Percentiles rank a stretch among this genome's conserved stretches.
phyloP scores from a whole-genome alignment of 257 asterid genomes.

The Thymus quinquecostatus region DNA sequence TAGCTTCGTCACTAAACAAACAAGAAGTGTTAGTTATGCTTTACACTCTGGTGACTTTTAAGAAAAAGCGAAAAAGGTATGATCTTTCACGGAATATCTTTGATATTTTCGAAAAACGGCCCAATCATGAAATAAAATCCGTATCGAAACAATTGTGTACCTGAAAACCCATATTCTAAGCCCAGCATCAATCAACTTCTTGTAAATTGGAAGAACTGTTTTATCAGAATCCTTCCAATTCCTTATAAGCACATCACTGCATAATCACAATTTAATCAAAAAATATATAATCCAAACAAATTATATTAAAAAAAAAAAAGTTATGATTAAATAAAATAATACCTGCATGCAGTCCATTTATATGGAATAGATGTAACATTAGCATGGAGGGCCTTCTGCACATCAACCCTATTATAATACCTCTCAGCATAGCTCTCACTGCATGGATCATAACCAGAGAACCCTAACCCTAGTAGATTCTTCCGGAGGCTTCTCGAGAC shows the following conservation, averaged over 20 bases:
- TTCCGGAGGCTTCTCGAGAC: slow-evolving; percentile 50
- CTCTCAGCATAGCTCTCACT: slow-evolving; percentile 74
- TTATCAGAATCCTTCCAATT: slow-evolving; percentile 77
- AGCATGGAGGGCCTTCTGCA: slow-evolving; percentile 84
- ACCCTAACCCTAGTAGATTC: slow-evolving; percentile 50
- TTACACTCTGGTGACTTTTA: too few relatives aligned
- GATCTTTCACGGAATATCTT: too few relatives aligned
- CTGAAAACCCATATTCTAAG: slow-evolving; percentile 89
- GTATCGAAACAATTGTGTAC: slow-evolving; percentile 41
- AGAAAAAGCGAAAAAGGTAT: too few relatives aligned
- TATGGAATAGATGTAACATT: slow-evolving; percentile 69
- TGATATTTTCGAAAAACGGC: too few relatives aligned
- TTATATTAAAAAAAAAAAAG: too few relatives aligned
- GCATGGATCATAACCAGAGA: slow-evolving; percentile 83
- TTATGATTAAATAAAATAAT: not conserved
- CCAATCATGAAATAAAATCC: too few relatives aligned
- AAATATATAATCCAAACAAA: too few relatives aligned
- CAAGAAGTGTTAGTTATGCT: too few relatives aligned
- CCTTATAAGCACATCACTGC: slow-evolving; percentile 66
- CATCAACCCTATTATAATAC: slow-evolving; percentile 71
- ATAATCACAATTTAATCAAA: not conserved
- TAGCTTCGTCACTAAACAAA: not conserved
- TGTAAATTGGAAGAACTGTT: slow-evolving; percentile 72
- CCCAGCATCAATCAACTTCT: slow-evolving; percentile 69
- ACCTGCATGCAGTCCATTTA: slow-evolving; percentile 97